phyloP scores from a whole-genome alignment of 495 filamentous ascomycete genomes.

The Xylaria bambusicola region DNA sequence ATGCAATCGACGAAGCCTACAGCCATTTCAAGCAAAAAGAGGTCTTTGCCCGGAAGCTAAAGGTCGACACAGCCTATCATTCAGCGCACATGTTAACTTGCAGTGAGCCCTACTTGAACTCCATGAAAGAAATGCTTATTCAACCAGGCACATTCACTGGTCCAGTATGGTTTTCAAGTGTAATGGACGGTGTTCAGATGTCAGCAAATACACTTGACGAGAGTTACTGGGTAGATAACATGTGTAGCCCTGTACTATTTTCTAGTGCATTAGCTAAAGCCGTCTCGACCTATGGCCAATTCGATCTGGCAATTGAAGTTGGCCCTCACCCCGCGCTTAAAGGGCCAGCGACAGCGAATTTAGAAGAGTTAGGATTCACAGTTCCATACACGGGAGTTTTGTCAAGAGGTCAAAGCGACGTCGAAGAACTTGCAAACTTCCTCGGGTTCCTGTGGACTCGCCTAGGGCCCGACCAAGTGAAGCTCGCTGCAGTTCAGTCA shows the following conservation, averaged over 20 bases:
- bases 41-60: constrained; percentile 35
- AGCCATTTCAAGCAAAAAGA: constrained; percentile 24
- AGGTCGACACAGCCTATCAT: constrained; percentile 50
- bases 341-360: constrained; percentile 25
- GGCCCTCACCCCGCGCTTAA: constrained; percentile 46
- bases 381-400: too few species aligned
- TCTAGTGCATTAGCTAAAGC: constrained; percentile 37
- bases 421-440: too few species aligned
- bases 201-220: constrained; percentile 1
- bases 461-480: too few species aligned
- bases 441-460: too few species aligned
- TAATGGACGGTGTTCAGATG: neutral
- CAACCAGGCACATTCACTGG: constrained; percentile 26
- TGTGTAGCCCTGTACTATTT: constrained; percentile 46
- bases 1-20: constrained; percentile 28
- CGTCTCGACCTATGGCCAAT: neutral
- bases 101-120: constrained; percentile 25
- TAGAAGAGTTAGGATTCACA: too few species aligned
- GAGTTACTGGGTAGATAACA: constrained; percentile 47
- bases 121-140: neutral
- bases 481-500: too few species aligned
- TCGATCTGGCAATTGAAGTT: constrained; percentile 31
- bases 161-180: constrained; percentile 10
- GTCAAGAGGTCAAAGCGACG: too few species aligned
- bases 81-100: constrained; percentile 45